These are phyloP conservation scores for Termitomyces bulborhizus DNA, from an alignment of 768 basidiomycete species.

Conservation along the genomic window DNA sequence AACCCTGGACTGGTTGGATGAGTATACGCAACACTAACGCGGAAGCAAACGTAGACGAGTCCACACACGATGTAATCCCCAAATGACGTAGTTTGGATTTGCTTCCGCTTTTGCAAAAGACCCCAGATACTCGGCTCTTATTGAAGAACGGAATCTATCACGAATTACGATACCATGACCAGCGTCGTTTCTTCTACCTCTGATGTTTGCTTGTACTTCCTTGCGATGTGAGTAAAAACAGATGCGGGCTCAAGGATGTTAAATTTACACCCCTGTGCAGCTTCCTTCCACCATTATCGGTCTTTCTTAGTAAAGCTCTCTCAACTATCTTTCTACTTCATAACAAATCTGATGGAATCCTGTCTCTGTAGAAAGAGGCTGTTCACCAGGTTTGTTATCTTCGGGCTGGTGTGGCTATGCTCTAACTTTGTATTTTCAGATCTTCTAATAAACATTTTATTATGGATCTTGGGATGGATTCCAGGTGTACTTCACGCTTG, in stretches of 20 bases:
- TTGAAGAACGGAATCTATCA: background rate
- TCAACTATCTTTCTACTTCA: background rate
- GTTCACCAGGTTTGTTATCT: conserved; percentile 8
- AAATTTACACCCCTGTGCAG: background rate
- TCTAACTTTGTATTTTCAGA: conserved; percentile 14
- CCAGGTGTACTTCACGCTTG: conserved; percentile 45
- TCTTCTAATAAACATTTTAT: conserved; percentile 31
- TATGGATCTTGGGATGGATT: conserved; percentile 44
- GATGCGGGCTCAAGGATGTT: background rate
- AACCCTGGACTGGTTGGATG: too few relatives aligned
- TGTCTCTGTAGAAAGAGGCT: conserved; percentile 8
- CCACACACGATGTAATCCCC: too few relatives aligned
- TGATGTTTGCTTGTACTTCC: background rate
- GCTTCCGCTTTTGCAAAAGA: background rate
- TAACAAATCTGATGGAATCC: background rate
- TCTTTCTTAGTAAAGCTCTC: background rate
- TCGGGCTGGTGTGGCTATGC: background rate
- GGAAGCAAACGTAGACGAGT: background rate
- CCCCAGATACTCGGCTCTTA: too few relatives aligned
- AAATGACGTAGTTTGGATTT: background rate
- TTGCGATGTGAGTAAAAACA: background rate
- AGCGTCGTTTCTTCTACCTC: conserved; percentile 1
- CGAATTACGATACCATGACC: background rate
- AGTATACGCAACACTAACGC: background rate
- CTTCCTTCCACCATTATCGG: background rate